These are phyloP conservation scores for Trichoderma cornu-damae DNA, from an alignment of 2,329 filamentous ascomycete genomes.

Conservation along the genomic window DNA sequence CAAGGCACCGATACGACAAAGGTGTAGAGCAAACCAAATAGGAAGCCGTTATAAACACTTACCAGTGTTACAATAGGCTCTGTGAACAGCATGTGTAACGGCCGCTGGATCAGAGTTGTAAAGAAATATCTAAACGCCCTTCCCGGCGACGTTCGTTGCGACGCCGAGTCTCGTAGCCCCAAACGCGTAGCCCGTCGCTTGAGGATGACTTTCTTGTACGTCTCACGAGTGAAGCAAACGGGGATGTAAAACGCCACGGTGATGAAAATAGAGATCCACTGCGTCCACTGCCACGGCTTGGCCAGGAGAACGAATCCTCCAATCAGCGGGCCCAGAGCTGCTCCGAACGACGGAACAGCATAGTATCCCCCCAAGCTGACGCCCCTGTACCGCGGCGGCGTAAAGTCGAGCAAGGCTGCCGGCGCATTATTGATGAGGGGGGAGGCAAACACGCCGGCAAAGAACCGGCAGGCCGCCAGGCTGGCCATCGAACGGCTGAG, in stretches of 20 bases:
- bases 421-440: slow-evolving; percentile 58
- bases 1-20: slow-evolving; percentile 59
- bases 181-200: slow-evolving; percentile 40
- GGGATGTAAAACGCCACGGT: slow-evolving; percentile 49
- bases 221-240: slow-evolving; percentile 55
- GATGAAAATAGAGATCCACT: slow-evolving; percentile 36
- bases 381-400: slow-evolving; percentile 47
- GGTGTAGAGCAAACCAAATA: slow-evolving; percentile 55
- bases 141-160: slow-evolving; percentile 25
- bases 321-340: slow-evolving; percentile 57
- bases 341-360: slow-evolving; percentile 61
- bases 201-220: slow-evolving; percentile 56
- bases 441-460: slow-evolving; percentile 58
- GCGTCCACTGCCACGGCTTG: slow-evolving; percentile 61
- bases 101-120: slow-evolving; percentile 51
- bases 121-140: slow-evolving; percentile 27
- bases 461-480: slow-evolving; percentile 66
- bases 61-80: slow-evolving; percentile 66
- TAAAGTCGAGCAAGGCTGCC: slow-evolving; percentile 59
- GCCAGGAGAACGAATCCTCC: slow-evolving; percentile 62
- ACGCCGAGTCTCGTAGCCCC: slow-evolving; percentile 26
- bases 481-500: slow-evolving; percentile 65
- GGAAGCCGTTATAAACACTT: slow-evolving; percentile 60
- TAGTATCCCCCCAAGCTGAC: slow-evolving; percentile 60
- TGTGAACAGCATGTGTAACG: slow-evolving; percentile 63